Conservation (phyloP, 2,329 filamentous ascomycete species). For the Paraphoma chrysanthemicola region DNA sequence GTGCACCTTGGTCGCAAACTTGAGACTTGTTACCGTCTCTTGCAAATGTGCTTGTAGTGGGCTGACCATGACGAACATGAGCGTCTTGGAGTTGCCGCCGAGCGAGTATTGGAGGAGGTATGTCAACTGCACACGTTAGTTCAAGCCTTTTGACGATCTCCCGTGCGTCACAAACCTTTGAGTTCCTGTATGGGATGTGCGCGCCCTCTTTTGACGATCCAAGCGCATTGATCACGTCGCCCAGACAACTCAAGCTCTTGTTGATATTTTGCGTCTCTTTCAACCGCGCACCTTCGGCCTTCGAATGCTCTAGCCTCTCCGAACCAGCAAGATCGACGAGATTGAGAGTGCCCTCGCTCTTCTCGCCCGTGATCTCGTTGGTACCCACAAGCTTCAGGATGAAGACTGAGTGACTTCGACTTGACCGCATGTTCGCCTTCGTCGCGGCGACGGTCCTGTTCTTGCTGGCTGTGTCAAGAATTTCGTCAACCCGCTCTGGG, state of each 20-base stretch:
- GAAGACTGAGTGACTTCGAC: slow-evolving; percentile 94
- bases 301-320: slow-evolving; percentile 86
- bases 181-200: slow-evolving; percentile 94
- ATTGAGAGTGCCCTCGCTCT: slow-evolving; percentile 91
- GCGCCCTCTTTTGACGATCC: slow-evolving; percentile 77
- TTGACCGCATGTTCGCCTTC: slow-evolving; percentile 95
- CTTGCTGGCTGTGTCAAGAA: slow-evolving; percentile 79
- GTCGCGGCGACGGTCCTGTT: slow-evolving; percentile 95
- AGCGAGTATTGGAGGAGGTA: slow-evolving; percentile 94
- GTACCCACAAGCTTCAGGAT: slow-evolving; percentile 74
- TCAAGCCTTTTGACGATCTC: background rate
- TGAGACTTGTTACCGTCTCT: slow-evolving; percentile 92
- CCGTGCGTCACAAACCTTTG: slow-evolving; percentile 66
- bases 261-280: slow-evolving; percentile 98
- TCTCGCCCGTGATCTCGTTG: slow-evolving; percentile 79
- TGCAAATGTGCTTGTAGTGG: slow-evolving; percentile 88
- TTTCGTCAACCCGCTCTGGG: slow-evolving; percentile 77
- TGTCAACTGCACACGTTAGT: slow-evolving; percentile 67
- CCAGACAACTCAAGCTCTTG: slow-evolving; percentile 87
- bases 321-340: slow-evolving; percentile 94
- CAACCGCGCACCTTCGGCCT: slow-evolving; percentile 83
- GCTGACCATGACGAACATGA: slow-evolving; percentile 99
- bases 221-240: slow-evolving; percentile 94
- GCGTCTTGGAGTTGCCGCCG: slow-evolving; percentile 93
- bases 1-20: slow-evolving; percentile 94